A percentile compares a stretch with the other conserved stretches of the same genome.
Conservation (phyloP, 148 eudicot genomes). For the Mesembryanthemum crystallinum region DNA sequence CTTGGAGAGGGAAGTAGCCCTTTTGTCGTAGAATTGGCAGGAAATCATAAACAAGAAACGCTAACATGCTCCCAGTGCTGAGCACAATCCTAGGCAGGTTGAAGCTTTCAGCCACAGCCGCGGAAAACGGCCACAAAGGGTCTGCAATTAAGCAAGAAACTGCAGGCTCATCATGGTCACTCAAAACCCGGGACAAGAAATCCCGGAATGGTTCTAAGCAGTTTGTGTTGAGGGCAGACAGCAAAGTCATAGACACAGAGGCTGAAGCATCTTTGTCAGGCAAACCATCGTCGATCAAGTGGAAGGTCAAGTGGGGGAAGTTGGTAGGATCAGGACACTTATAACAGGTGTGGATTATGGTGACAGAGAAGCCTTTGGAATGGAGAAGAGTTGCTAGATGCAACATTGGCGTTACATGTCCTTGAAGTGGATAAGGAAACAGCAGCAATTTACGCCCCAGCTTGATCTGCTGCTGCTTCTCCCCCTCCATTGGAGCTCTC, state of each 20-base stretch:
- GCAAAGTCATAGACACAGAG: neutral
- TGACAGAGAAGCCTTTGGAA: conserved; percentile 31
- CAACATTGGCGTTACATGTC: conserved; percentile 38
- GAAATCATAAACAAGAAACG: conserved; percentile 25
- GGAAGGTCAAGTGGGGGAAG: conserved; percentile 18
- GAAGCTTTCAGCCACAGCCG: conserved; percentile 22
- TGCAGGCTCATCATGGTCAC: neutral
- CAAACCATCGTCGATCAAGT: conserved; percentile 20
- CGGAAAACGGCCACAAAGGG: conserved; percentile 28
- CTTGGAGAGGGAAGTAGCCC: conserved; percentile 32
- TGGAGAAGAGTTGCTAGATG: conserved; percentile 31
- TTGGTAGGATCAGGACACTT: conserved; percentile 30
- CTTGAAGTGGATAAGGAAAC: conserved; percentile 34
- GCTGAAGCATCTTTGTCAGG: neutral
- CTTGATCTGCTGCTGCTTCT: neutral
- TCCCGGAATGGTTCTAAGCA: conserved; percentile 34
- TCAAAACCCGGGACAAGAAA: conserved; percentile 26
- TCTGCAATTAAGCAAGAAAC: conserved; percentile 38
- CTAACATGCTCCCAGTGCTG: conserved; percentile 24
- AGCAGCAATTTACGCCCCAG: conserved; percentile 10
- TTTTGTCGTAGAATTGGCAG: conserved; percentile 19
- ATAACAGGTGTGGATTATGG: conserved; percentile 26
- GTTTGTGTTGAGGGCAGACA: conserved; percentile 17
- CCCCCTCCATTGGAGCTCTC: neutral
- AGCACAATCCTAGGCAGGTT: conserved; percentile 35